Base-by-base conservation (phyloP, 495 filamentous ascomycete genomes). In the Beverwykella pulmonaria region DNA sequence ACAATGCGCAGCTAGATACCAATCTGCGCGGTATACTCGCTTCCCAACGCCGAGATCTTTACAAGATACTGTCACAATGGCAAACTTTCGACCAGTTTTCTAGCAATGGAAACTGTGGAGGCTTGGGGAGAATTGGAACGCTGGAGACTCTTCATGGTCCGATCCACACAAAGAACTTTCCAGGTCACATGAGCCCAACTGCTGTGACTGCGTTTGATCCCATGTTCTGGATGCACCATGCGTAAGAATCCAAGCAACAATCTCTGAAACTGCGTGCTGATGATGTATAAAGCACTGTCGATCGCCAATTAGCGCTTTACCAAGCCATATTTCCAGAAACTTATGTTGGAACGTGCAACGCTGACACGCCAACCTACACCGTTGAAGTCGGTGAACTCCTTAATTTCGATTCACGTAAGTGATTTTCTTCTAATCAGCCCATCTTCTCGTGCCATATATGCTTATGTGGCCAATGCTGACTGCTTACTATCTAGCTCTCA, bases 141-240 rank as follows among this genome's bases (percentile, higher is more conserved):
- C 67, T 89, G 15, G 87, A 89, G 73, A 80, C 82, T 4, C 41
- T 90, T 3, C 88, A 91, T 71, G 86, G 89, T 73, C 79, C 76
- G 9, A 83, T 90, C 53, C 88, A 90, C 64, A 71, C 66, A 19
- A 58, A 78, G 12, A 82, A 44, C 30, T 55, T 80, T 17, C 81
- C 86, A 14, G 87, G 88, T 0, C 87, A 90, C 68, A 88, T 91
- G 86, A 79, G 81, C 2, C 83, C 80, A 66, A 80, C 88, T 27
- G 82, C 82, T 0, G 88, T 85, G 61, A 86, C 90, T 10, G 84
- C 84, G 19, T 91, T 90, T 62, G 90, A 92, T 68, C 89, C 90
- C 0, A 78, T 89, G 41, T 92, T 92, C 76, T 90, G 84, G 74
- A 75, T 92, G 6, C 89, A 92, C 62, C 80, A 82, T 62, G 65